Base-by-base conservation (phyloP, 345 rosid species). In the Jatropha curcas region DNA sequence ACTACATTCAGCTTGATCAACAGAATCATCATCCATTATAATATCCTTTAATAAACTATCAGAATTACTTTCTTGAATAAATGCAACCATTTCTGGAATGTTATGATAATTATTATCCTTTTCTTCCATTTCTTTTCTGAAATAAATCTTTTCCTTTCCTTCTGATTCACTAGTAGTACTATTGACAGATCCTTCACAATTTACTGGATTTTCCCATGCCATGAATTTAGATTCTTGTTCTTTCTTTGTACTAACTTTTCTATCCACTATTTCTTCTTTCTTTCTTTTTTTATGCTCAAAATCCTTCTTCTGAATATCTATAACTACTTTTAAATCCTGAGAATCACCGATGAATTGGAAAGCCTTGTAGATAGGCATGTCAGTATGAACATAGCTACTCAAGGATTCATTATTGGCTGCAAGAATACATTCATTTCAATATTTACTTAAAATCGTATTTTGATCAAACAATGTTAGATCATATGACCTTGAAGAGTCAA, bases 1-100 rank as follows among this genome's bases (percentile, higher is more conserved):
- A 45, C n/a, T n/a, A n/a, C 66, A 43, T 34, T 67, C 74, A 16
- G 71, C 46, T 27, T 41, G 41, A 6, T 50, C 50, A 73, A 62
- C n/a, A 11, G 43, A 62, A 66, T 71, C 78, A 16, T 24, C 39
- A 4, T 75, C 80, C 61, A 65, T 68, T 68, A 69, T 73, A 59
- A 78, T 73, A 14, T 78, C 77, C 64, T 63, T 76, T 22, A 77
- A 66, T 9, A 77, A 67, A 56, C 11, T 10, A 9, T 71, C 46
- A 45, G 68, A 66, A 57, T 53, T 62, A 48, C 71, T 56, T 60
- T 78, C 79, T 43, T 77, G 75, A 34, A 82, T 33, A 64, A 82
- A 82, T 6, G 76, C 60, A 55, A 77, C 81, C 74, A 80, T 65
- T 63, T 82, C 82, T 4, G 85, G 85, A 28, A 19, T 64, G 48